Evolutionary conservation across 495 filamentous ascomycete genomes (phyloP).

Genomic region (Trichoderma asperelloides): DNA sequence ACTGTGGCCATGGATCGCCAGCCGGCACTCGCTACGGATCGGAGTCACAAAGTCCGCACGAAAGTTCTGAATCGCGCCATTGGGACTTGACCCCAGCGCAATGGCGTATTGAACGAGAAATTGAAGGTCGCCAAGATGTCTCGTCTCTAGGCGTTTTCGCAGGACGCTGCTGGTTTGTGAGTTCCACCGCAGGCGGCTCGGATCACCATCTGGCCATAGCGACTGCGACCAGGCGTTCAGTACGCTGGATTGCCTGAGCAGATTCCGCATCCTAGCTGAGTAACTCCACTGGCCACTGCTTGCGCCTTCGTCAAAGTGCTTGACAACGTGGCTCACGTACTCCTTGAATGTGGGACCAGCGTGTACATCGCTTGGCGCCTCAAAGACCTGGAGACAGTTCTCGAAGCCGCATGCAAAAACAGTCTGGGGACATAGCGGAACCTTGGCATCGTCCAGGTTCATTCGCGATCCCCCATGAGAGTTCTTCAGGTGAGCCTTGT

Average conservation of each 20-base stretch:
- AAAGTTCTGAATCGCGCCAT: background rate
- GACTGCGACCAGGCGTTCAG: slow-evolving; percentile 14
- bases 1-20: slow-evolving; percentile 8
- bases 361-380: slow-evolving; percentile 13
- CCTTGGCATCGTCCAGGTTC: slow-evolving; percentile 11
- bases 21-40: slow-evolving; percentile 6
- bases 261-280: slow-evolving; percentile 18
- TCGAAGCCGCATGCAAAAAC: slow-evolving; percentile 23
- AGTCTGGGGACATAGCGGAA: slow-evolving; percentile 16
- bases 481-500: slow-evolving; percentile 18
- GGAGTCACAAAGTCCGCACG: slow-evolving; percentile 9
- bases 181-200: slow-evolving; percentile 15
- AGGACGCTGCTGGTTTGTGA: slow-evolving; percentile 18
- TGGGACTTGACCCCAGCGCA: slow-evolving; percentile 9
- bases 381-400: slow-evolving; percentile 19
- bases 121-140: slow-evolving; percentile 15
- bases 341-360: slow-evolving; percentile 13
- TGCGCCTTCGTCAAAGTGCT: slow-evolving; percentile 18
- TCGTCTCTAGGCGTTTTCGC: slow-evolving; percentile 19
- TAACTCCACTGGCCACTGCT: slow-evolving; percentile 18
- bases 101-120: slow-evolving; percentile 14
- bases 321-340: slow-evolving; percentile 21
- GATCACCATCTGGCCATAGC: slow-evolving; percentile 12
- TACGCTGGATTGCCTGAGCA: slow-evolving; percentile 16
- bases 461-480: slow-evolving; percentile 14